Evolutionary conservation across 371 early-diverging fungal genomes (phyloP), one percentile per base, ranked within the genome.

Genomic region (Syncephalastrum sp.): DNA sequence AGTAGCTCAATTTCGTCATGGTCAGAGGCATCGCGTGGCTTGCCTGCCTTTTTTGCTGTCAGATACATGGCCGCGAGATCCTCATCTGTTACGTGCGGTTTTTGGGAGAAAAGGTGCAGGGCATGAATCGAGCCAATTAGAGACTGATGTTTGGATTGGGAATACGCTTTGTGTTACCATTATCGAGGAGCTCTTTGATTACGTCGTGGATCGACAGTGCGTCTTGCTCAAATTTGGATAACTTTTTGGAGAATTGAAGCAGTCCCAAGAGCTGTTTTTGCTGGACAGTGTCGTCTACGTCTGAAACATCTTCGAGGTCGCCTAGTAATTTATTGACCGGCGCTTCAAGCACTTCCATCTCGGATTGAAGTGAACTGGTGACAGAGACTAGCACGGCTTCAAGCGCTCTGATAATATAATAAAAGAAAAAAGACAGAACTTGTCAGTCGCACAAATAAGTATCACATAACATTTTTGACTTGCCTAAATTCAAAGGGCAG

Each of bases 1-100:
- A 95, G 70, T 17, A 94, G 72, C 70, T 95, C 96, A 21, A 88
- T 85, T 57, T 95, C 96, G 53, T 91, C 90, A 57, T 94, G 94
- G 49, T 89, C 86, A 15, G 83, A 70, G 14, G 72, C 61, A 15
- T 67, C 70, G 38, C 88, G 78, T 3, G 81, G 75, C 5, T 59
- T 56, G 8, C 87, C 88, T 7, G 65, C 56, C 46, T 82, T 82
- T 71, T 92, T 93, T 29, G 83, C 89, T 6, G 93, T 87, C 57
- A 95, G 67, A 65, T 91, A 95, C 93, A 95, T 89, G 45, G 79
- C 90, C 0, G 92, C 92, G 59, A 95, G 66, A 63, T 95, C 96
- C 38, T 93, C 93, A 68, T 94, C 94, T 86, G 66, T 27, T 27
- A 14, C 8, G 38, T 8, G 38, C 5, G 38, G 21, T 21, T 21